Evolutionary conservation across 257 asterid species (phyloP).

Genomic region (Verbascum thapsus): DNA sequence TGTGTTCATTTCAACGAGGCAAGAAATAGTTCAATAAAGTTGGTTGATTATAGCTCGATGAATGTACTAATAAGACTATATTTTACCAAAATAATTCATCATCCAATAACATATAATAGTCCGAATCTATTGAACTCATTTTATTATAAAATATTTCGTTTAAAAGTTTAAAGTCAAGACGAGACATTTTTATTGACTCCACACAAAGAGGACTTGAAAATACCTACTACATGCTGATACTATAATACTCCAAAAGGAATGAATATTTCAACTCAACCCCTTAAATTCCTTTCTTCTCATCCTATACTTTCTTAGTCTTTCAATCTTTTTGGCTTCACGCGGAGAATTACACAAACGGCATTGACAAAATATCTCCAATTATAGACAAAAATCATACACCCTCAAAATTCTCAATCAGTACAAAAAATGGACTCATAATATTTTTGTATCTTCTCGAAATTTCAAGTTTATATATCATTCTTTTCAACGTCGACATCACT

Average conservation of each 20-base stretch:
- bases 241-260: constrained; percentile 13
- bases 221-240: constrained; percentile 33
- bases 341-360: constrained; percentile 19
- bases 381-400: constrained; percentile 5
- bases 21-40: too few species aligned
- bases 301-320: not conserved
- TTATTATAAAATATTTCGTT: too few species aligned
- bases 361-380: constrained; percentile 28
- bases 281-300: not conserved
- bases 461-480: constrained; percentile 10
- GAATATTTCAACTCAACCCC: constrained; percentile 18
- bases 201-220: constrained; percentile 24
- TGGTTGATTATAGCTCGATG: too few species aligned
- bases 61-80: too few species aligned
- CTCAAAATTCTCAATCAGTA: constrained; percentile 42
- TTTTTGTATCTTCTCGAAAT: not conserved
- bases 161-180: too few species aligned
- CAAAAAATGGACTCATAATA: too few species aligned
- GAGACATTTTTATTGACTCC: constrained; percentile 47
- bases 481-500: constrained; percentile 24
- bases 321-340: constrained; percentile 25
- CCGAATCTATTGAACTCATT: too few species aligned
- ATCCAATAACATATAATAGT: too few species aligned
- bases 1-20: too few species aligned
- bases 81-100: too few species aligned